Evolutionary conservation across 106 monocot species (phyloP).

Genomic region (Gastrodia elata): DNA sequence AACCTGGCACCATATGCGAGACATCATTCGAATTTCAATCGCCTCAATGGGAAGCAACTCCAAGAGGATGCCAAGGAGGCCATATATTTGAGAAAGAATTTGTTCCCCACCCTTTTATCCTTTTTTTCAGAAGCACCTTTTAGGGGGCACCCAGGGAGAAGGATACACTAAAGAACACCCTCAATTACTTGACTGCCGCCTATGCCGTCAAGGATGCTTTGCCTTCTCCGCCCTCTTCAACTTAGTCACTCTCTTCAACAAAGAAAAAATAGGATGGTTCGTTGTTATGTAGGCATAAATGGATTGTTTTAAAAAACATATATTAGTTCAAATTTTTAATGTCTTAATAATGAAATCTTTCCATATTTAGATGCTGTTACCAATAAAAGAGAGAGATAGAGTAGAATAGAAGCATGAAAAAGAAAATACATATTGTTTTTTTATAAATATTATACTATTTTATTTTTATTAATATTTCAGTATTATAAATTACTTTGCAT

Average conservation of each 20-base stretch:
- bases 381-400: neutral
- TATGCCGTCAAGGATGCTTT: slow-evolving; percentile 68
- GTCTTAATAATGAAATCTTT: neutral
- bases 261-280: slow-evolving; percentile 5
- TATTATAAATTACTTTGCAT: no score
- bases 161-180: slow-evolving; percentile 70
- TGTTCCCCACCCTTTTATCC: slow-evolving; percentile 86
- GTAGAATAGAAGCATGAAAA: no score
- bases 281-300: neutral
- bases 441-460: no score
- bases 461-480: no score
- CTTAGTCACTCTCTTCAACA: slow-evolving; percentile 1
- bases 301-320: neutral
- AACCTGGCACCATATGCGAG: slow-evolving; percentile 58
- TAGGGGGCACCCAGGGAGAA: slow-evolving; percentile 78
- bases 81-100: slow-evolving; percentile 39
- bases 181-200: slow-evolving; percentile 73
- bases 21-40: slow-evolving; percentile 72
- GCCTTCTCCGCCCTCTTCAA: slow-evolving; percentile 33
- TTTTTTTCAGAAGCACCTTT: slow-evolving; percentile 87
- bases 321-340: neutral
- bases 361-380: neutral
- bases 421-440: no score
- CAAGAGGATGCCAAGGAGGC: slow-evolving; percentile 22
- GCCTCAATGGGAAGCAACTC: slow-evolving; percentile 60